Conservation (phyloP, 306 rosid species). For the Rosa chinensis region DNA sequence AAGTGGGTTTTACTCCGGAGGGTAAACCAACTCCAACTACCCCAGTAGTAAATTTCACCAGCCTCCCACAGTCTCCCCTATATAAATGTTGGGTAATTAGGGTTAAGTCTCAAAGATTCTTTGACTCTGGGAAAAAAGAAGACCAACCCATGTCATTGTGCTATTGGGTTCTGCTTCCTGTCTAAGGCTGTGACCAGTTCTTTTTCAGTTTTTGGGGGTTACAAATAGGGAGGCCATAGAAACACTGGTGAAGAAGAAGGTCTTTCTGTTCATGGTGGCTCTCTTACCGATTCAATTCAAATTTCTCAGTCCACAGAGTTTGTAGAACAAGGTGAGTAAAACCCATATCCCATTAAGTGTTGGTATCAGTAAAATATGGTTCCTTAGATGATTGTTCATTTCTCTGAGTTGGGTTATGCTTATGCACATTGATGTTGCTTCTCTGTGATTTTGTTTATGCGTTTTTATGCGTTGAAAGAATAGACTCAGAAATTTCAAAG, state of each 20-base stretch:
- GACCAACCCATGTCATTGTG: constrained; percentile 4
- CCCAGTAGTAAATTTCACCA: not conserved
- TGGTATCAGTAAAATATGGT: not conserved
- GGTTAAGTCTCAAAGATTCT: not conserved
- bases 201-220: not conserved
- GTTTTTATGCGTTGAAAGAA: not conserved
- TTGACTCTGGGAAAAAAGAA: not conserved
- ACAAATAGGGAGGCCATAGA: not conserved
- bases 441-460: not conserved
- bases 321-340: constrained; percentile 11
- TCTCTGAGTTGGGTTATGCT: not conserved
- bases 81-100: not conserved
- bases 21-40: not conserved
- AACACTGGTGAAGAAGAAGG: constrained; percentile 8
- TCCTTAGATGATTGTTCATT: not conserved
- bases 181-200: not conserved
- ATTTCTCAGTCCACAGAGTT: constrained; percentile 13
- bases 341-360: not conserved
- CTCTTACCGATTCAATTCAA: constrained; percentile 26
- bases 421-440: not conserved
- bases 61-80: not conserved
- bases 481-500: not conserved
- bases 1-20: not conserved
- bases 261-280: constrained; percentile 32
- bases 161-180: not conserved